These are phyloP conservation scores for Hypoxylon lienhwacheense DNA, from an alignment of 495 filamentous ascomycete genomes.

Conservation along the genomic window DNA sequence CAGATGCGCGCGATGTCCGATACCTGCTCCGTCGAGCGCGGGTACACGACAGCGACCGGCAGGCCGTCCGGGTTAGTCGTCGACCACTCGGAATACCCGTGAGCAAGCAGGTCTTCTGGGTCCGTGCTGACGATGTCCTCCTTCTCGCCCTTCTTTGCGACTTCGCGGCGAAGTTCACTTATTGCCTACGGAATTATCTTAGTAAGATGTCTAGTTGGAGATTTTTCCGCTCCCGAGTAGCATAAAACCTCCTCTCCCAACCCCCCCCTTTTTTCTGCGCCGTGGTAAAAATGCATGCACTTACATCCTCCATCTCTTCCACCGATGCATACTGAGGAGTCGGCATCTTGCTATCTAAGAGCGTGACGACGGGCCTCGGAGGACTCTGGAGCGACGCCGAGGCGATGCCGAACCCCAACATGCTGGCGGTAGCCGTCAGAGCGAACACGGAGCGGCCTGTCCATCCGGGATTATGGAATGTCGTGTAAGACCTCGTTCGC, in stretches of 20 bases:
- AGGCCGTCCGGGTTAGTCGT: constrained; percentile 75
- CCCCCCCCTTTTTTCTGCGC: background rate
- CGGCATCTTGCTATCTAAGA: constrained; percentile 44
- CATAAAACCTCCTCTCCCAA: background rate
- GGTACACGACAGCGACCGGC: constrained; percentile 81
- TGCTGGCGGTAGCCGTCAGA: constrained; percentile 45
- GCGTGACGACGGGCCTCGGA: constrained; percentile 34
- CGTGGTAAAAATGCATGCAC: constrained; percentile 20
- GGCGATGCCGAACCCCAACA: constrained; percentile 47
- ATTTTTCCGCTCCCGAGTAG: too few species aligned
- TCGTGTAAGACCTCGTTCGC: constrained; percentile 16
- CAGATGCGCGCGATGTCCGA: constrained; percentile 78
- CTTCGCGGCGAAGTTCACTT: constrained; percentile 57
- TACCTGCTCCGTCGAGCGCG: constrained; percentile 77
- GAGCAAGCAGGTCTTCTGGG: constrained; percentile 73
- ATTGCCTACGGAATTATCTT: constrained; percentile 60
- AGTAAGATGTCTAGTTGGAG: background rate
- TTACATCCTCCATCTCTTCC: constrained; percentile 54
- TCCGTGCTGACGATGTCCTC: constrained; percentile 81
- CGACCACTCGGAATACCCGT: constrained; percentile 92
- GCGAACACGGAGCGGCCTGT: constrained; percentile 41
- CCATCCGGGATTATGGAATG: constrained; percentile 18
- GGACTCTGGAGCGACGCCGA: constrained; percentile 23
- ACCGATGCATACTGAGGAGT: constrained; percentile 52
- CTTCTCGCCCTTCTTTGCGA: constrained; percentile 47